Evolutionary conservation across 2,329 filamentous ascomycete species (phyloP), one percentile per base, ranked within the genome.

Genomic region (Aaosphaeria pasadenensis): DNA sequence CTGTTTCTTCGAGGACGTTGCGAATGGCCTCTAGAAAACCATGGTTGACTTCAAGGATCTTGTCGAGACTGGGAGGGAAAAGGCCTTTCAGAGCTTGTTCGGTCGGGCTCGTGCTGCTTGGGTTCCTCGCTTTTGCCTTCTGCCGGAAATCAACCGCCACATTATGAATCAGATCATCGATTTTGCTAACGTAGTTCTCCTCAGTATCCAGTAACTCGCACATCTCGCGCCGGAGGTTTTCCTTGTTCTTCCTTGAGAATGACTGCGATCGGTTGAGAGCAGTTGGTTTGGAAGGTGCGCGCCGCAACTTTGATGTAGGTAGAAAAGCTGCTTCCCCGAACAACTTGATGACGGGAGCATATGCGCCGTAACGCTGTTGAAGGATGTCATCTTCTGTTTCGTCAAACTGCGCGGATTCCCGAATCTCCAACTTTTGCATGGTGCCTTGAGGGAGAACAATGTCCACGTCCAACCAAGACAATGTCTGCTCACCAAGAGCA

Each of bases 131-230:
- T 58, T 79, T 83, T 4, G 87, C 86, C 53, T 84, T 86, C 44
- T 85, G 75, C 31, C 88, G 84, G 60, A 95, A 91, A 52, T 95
- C 88, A 46, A 84, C 82, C 29, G 90, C 90, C 30, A 96, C 84
- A 50, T 86, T 83, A 53, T 88, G 84, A 39, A 96, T 87, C 51
- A 99, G 74, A 56, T 94, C 88, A 52, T 88, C 83, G 48, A 99
- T 73, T 69, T 97, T 96, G 59, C 82, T 80, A 39, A 99, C 90
- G 70, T 97, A 99, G 68, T 89, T 86, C 66, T 94, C 90, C 69
- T 99, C 94, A 0, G 94, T 99, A 61, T 95, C 89, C 32, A 96
- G 83, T 50, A 97, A 74, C 69, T 99, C 94, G 50, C 83, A 85
- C 78, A 99, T 85, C 69, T 96, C 92, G 70, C 91, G 87, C 38